Conservation (phyloP, 352 stramenopile genomes). For the Thraustotheca clavata region DNA sequence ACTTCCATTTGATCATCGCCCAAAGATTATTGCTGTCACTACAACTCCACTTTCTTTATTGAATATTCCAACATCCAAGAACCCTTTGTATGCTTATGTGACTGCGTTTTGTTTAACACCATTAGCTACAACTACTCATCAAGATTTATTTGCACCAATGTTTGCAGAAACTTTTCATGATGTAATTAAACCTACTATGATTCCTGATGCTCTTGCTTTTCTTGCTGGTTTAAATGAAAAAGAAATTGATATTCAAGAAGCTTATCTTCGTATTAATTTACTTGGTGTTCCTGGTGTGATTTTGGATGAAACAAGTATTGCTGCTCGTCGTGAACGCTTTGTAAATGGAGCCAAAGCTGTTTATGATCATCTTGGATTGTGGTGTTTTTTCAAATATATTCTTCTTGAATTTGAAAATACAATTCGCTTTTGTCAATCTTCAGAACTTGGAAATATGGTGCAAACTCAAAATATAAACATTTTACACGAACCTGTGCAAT, state of each 20-base stretch:
- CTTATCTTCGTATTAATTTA: conserved; percentile 54
- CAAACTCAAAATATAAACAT: neutral
- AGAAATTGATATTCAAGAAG: conserved; percentile 49
- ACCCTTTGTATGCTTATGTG: conserved; percentile 54
- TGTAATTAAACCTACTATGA: conserved; percentile 4
- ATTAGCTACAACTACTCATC: neutral
- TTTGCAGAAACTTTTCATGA: conserved; percentile 21
- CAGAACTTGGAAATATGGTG: neutral
- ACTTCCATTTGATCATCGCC: neutral
- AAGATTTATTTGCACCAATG: conserved; percentile 20
- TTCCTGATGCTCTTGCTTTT: conserved; percentile 40
- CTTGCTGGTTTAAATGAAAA: conserved; percentile 59
- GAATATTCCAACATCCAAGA: conserved; percentile 33
- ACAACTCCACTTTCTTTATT: conserved; percentile 41
- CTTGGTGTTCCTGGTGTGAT: conserved; percentile 61
- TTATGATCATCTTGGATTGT: conserved; percentile 51
- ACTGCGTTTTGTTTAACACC: conserved; percentile 8
- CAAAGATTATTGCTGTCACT: conserved; percentile 54
- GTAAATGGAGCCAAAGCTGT: conserved; percentile 56
- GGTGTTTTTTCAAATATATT: conserved; percentile 76
- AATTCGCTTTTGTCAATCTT: neutral
- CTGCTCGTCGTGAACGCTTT: conserved; percentile 64
- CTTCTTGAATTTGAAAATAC: conserved; percentile 53
- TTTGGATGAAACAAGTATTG: conserved; percentile 65
- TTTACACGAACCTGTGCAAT: conserved; percentile 19